These are phyloP conservation scores for Luzula sylvatica DNA, from an alignment of 176 grass and related monocot genomes.

Conservation along the genomic window DNA sequence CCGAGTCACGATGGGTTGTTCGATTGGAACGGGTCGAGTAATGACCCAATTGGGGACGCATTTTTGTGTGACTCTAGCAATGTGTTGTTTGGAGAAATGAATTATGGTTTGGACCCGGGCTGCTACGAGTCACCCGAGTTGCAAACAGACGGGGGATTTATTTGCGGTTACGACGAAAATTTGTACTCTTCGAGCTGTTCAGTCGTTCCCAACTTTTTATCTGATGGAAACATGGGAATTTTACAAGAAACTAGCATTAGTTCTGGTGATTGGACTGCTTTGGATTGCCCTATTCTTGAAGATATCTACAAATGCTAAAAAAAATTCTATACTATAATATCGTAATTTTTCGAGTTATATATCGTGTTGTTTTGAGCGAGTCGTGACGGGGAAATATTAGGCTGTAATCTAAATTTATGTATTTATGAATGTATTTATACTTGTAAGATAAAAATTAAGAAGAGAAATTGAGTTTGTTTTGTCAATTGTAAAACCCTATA, in stretches of 20 bases:
- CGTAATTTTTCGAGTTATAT: background rate
- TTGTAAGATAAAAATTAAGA: conserved; percentile 1
- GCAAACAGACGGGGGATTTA: conserved; percentile 10
- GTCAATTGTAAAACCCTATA: background rate
- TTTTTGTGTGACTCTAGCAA: conserved; percentile 15
- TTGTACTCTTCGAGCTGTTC: conserved; percentile 12
- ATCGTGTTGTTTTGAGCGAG: background rate
- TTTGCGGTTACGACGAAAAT: background rate
- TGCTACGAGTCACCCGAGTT: conserved; percentile 13
- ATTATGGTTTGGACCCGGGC: background rate
- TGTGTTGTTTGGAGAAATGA: conserved; percentile 8
- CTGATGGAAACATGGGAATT: conserved; percentile 6
- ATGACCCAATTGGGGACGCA: conserved; percentile 6
- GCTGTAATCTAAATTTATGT: background rate
- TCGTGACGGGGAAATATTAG: background rate
- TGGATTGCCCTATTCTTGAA: conserved; percentile 23
- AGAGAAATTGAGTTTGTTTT: background rate
- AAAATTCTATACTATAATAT: background rate
- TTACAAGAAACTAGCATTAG: conserved; percentile 13
- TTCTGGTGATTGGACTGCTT: conserved; percentile 4
- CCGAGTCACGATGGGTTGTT: conserved; percentile 1
- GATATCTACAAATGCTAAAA: conserved; percentile 13
- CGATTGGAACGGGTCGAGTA: background rate
- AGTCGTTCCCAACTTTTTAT: background rate
- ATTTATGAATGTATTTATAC: background rate